Conservation (phyloP, 1,284 basidiomycete genomes). For the Takashimella koratensis region DNA sequence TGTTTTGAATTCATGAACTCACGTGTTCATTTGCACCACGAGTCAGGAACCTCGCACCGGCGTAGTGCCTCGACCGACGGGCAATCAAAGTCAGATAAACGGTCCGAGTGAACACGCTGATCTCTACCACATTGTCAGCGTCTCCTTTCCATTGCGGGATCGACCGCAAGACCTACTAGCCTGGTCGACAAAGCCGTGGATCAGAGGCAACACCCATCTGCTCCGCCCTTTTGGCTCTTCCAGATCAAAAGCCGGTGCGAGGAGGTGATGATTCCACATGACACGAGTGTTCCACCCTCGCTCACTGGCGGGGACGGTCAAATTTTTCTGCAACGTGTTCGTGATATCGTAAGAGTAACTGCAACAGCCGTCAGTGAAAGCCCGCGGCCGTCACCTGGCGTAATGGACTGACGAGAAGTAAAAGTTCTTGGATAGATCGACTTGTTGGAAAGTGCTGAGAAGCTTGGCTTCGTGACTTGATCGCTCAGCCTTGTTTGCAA, state of each 20-base stretch:
- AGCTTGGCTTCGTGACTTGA: conserved; percentile 77
- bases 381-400: background rate
- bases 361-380: conserved; percentile 3
- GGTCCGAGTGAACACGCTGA: conserved; percentile 84
- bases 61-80: conserved; percentile 88
- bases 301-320: conserved; percentile 57
- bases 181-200: conserved; percentile 93
- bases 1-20: conserved; percentile 6
- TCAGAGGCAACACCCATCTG: conserved; percentile 86
- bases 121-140: conserved; percentile 56
- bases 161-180: conserved; percentile 92
- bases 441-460: conserved; percentile 91
- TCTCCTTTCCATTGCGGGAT: background rate
- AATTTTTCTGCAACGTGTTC: conserved; percentile 87
- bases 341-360: conserved; percentile 97
- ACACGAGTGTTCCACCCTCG: conserved; percentile 75
- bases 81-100: conserved; percentile 94
- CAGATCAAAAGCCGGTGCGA: conserved; percentile 59
- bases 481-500: conserved; percentile 57
- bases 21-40: conserved; percentile 79
- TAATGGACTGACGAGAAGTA: conserved; percentile 76
- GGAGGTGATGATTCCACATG: conserved; percentile 93
- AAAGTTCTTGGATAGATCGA: conserved; percentile 97
- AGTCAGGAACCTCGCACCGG: conserved; percentile 92
- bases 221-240: conserved; percentile 56